phyloP scores from a whole-genome alignment of 225 moss, liverwort and hornwort species.

The Antitrichia curtipendula region DNA sequence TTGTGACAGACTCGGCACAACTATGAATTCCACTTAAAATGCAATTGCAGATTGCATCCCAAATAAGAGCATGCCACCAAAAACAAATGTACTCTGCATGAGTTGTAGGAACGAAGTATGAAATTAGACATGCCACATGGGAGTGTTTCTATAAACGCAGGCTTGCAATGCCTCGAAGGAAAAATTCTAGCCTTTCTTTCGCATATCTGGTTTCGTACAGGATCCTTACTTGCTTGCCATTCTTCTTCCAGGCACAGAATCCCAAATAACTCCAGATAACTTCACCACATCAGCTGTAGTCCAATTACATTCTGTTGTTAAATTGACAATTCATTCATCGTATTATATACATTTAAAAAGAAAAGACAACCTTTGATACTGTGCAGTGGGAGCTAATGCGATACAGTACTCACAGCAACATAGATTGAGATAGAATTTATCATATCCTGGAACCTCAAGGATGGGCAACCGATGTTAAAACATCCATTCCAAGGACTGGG shows the following conservation, averaged over 20 bases:
- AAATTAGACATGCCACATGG: background rate
- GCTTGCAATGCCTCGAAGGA: slow-evolving; percentile 8
- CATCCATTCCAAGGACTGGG: background rate
- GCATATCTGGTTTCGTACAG: slow-evolving; percentile 35
- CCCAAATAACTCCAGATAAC: background rate
- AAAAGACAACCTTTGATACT: background rate
- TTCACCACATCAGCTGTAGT: background rate
- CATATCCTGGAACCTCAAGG: background rate
- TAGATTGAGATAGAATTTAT: background rate
- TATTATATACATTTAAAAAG: background rate
- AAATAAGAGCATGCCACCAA: background rate
- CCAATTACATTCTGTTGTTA: background rate
- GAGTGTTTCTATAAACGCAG: background rate
- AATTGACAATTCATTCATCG: background rate
- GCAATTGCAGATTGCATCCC: background rate
- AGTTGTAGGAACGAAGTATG: background rate
- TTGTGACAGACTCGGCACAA: background rate
- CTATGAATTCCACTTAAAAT: background rate
- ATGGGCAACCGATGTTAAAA: background rate
- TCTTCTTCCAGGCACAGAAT: background rate
- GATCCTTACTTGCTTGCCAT: slow-evolving; percentile 48
- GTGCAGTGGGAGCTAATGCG: background rate
- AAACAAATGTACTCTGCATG: background rate
- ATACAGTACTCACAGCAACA: background rate
- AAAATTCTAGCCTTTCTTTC: slow-evolving; percentile 3